A percentile compares a stretch with the other conserved stretches of the same genome.
phyloP scores from a whole-genome alignment of 1,139 yeast genomes.

The Candida labiduridarum region DNA sequence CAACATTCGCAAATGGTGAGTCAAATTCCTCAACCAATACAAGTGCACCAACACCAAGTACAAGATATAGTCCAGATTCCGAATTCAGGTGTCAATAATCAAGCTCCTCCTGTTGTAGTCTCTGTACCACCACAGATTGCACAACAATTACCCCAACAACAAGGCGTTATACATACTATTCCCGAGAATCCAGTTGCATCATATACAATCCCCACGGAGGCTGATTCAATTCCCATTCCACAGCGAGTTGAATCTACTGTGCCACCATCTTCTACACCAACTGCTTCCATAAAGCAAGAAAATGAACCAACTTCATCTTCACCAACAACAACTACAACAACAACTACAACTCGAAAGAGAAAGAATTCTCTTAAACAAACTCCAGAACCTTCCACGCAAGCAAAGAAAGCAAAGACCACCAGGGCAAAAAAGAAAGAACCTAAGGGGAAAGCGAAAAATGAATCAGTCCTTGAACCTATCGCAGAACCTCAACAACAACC shows the following conservation, averaged over 20 bases:
- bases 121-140: background rate
- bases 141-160: slow-evolving; percentile 1
- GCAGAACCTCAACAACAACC: slow-evolving; percentile 8
- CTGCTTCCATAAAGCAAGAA: background rate
- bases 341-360: slow-evolving; percentile 9
- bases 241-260: background rate
- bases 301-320: background rate
- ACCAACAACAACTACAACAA: slow-evolving; percentile 1
- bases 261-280: background rate
- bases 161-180: slow-evolving; percentile 2
- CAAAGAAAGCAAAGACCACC: slow-evolving; percentile 9
- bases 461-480: slow-evolving; percentile 10
- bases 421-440: slow-evolving; percentile 8
- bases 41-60: background rate
- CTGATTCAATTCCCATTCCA: background rate
- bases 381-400: background rate
- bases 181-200: background rate
- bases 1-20: background rate
- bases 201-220: background rate
- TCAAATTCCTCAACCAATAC: background rate
- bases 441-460: slow-evolving; percentile 10
- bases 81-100: background rate
- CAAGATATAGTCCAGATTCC: background rate
- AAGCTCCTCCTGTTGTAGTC: background rate
- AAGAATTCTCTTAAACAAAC: slow-evolving; percentile 1